These are phyloP conservation scores for Pestalotiopsis sp. DNA, from an alignment of 2,329 filamentous ascomycete genomes.

Conservation along the genomic window DNA sequence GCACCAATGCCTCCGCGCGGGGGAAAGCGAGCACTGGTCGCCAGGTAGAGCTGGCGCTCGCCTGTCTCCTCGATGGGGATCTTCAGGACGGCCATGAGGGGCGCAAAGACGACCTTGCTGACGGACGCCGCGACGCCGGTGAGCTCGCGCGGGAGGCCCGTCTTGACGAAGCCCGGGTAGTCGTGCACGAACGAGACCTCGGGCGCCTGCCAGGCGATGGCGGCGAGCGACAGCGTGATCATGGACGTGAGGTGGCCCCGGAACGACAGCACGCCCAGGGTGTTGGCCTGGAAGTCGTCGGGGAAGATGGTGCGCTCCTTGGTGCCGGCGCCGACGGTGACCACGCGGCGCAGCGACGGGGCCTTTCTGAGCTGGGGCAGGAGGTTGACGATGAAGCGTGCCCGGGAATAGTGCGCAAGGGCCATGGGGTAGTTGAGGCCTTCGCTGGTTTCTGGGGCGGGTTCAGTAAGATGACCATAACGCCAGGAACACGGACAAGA, in stretches of 20 bases:
- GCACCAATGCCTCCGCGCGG: conserved; percentile 19
- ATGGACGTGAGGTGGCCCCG: conserved; percentile 28
- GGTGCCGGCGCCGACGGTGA: conserved; percentile 55
- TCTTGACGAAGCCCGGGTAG: conserved; percentile 38
- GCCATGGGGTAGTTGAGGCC: conserved; percentile 52
- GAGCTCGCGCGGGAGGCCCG: conserved; percentile 24
- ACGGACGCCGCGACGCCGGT: conserved; percentile 27
- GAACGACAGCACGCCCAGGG: conserved; percentile 28
- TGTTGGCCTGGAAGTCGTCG: conserved; percentile 43
- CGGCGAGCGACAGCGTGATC: conserved; percentile 49
- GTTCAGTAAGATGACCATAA: neutral
- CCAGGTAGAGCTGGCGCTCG: conserved; percentile 37
- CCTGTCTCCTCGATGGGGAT: conserved; percentile 34
- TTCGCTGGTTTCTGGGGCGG: conserved; percentile 51
- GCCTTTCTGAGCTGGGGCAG: conserved; percentile 54
- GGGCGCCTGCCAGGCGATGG: conserved; percentile 45
- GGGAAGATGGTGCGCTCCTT: conserved; percentile 49
- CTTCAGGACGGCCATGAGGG: conserved; percentile 12
- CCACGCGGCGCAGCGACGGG: conserved; percentile 48
- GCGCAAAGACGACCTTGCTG: conserved; percentile 25
- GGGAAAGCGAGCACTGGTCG: conserved; percentile 35
- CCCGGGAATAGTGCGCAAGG: conserved; percentile 57
- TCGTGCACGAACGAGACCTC: conserved; percentile 40
- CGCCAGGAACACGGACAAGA: neutral
- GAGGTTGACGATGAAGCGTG: conserved; percentile 56